Evolutionary conservation across 2,329 filamentous ascomycete species (phyloP), one percentile per base, ranked within the genome.

Genomic region (Ophiostoma quercus): DNA sequence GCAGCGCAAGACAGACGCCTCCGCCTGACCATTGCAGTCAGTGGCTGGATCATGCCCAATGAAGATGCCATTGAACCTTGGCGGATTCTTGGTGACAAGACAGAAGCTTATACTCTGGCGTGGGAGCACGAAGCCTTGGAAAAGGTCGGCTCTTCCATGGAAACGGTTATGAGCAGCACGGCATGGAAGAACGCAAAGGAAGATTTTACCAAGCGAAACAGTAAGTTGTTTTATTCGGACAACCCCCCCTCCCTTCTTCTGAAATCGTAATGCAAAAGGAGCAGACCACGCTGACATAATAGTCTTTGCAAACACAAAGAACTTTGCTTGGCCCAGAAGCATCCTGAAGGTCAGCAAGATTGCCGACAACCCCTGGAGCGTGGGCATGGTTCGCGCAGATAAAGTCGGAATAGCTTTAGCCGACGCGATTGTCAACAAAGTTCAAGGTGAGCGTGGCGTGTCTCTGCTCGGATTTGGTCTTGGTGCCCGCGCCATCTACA

Each of bases 381-480:
- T 92, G 43, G 91, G 89, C 22, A 92, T 92, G 80, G 85, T 88
- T 34, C 86, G 91, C 41, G 88, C 90, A 29, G 91, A 94, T 74
- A 94, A 94, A 78, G 88, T 77, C 76, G 92, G 77, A 75, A 83
- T 74, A 82, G 91, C 82, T 80, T 86, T 97, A 2, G 92, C 92
- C 5, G 92, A 97, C 77, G 88, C 91, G 22, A 83, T 97, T 67
- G 89, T 92, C 75, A 92, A 91, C 77, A 92, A 90, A 74, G 87
- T 92, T 0, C 92, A 94, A 75, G 93, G 93, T 19, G 91, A 96
- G 75, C 86, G 93, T 4, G 88, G 92, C 0, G 87, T 96, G 3
- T 94, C 89, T 7, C 80, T 97, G 14, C 84, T 96, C 65, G 93
- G 92, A 1, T 96, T 92, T 77, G 92, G 92, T 62, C 82, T 96